Conservation (phyloP, 148 eudicot species). For the Vaccinium darrowii region DNA sequence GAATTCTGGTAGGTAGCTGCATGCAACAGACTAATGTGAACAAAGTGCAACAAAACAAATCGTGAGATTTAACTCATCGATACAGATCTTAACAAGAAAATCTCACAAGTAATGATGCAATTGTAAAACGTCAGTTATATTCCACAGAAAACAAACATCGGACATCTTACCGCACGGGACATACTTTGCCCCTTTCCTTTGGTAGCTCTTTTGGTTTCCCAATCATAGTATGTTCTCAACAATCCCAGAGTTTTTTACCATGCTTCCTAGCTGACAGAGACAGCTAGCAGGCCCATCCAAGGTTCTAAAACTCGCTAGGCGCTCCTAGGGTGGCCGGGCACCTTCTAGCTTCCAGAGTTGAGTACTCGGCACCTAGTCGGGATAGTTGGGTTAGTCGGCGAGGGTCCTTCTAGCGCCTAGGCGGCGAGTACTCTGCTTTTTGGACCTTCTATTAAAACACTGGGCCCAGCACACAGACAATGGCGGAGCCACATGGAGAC, state of each 20-base stretch:
- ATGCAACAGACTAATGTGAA: conserved; percentile 26
- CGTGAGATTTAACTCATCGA: neutral
- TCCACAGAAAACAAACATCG: neutral
- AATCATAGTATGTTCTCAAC: neutral
- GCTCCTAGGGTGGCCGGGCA: too few species aligned
- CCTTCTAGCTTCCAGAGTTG: too few species aligned
- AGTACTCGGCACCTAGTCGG: too few species aligned
- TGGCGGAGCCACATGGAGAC: too few species aligned
- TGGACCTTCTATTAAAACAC: too few species aligned
- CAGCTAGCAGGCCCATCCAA: neutral
- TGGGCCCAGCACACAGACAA: too few species aligned
- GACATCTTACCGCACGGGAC: neutral
- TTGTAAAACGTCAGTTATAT: neutral
- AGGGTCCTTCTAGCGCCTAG: too few species aligned
- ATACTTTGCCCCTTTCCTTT: neutral
- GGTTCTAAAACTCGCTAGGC: too few species aligned
- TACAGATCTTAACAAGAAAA: neutral
- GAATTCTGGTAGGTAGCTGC: conserved; percentile 77
- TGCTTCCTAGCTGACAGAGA: neutral
- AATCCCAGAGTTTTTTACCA: neutral
- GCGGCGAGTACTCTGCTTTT: too few species aligned
- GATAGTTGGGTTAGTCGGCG: too few species aligned
- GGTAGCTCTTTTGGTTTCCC: neutral
- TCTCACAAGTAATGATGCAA: neutral
- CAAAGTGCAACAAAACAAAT: neutral